These are phyloP conservation scores for Pyrus hybrid DNA, from an alignment of 331 rosid species.

Conservation along the genomic window DNA sequence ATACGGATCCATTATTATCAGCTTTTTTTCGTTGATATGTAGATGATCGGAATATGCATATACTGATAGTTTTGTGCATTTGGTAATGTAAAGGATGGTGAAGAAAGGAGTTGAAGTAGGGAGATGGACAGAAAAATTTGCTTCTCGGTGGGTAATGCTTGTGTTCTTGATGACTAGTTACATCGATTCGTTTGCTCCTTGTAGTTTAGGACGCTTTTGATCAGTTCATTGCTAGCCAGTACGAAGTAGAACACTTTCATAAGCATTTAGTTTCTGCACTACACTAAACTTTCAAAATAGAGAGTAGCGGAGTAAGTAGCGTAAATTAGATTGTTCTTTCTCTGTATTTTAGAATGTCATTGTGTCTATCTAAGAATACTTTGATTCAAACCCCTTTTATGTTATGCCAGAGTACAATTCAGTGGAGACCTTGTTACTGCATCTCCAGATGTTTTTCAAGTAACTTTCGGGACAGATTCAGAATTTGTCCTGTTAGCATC, in stretches of 20 bases:
- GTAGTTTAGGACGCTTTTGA: not conserved
- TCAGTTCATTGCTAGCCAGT: not conserved
- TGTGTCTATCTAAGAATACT: not conserved
- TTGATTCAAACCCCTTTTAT: not conserved
- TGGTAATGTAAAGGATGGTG: slow-evolving; percentile 63
- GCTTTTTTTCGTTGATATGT: slow-evolving; percentile 10
- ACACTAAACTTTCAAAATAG: not conserved
- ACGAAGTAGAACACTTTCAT: not conserved
- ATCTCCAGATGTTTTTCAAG: slow-evolving; percentile 75
- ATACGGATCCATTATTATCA: not conserved
- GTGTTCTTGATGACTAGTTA: slow-evolving; percentile 9
- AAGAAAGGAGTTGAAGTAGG: slow-evolving; percentile 77
- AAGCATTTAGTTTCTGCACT: not conserved
- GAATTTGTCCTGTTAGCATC: slow-evolving; percentile 88
- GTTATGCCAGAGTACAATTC: slow-evolving; percentile 60
- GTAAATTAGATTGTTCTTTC: not conserved
- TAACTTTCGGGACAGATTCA: slow-evolving; percentile 60
- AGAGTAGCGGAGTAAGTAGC: not conserved
- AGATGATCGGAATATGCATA: not conserved
- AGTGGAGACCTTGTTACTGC: slow-evolving; percentile 76
- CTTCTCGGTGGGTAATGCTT: slow-evolving; percentile 65
- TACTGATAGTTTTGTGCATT: slow-evolving; percentile 32
- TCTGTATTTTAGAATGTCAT: not conserved
- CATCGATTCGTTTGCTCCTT: not conserved
- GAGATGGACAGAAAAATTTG: slow-evolving; percentile 84